These are phyloP conservation scores for Hypomontagnella submonticulosa DNA, from an alignment of 495 filamentous ascomycete genomes.

Conservation along the genomic window DNA sequence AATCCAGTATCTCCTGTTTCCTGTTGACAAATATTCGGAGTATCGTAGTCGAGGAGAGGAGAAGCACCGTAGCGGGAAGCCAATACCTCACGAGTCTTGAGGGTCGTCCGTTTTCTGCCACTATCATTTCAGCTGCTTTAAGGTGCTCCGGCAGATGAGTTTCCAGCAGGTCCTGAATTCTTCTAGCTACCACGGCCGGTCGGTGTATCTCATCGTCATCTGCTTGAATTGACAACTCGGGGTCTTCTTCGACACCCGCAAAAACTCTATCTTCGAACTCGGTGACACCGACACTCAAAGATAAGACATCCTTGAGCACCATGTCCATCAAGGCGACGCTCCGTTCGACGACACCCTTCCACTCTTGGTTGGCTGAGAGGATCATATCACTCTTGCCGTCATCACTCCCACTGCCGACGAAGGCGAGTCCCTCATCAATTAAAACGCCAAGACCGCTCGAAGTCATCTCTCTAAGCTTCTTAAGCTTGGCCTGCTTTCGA, in stretches of 20 bases:
- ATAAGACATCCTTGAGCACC: slow-evolving; percentile 70
- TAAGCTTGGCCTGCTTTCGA: slow-evolving; percentile 73
- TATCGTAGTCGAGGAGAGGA: slow-evolving; percentile 83
- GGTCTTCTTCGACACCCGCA: slow-evolving; percentile 69
- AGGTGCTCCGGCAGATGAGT: slow-evolving; percentile 68
- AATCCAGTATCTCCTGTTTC: slow-evolving; percentile 76
- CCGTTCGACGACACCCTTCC: slow-evolving; percentile 75
- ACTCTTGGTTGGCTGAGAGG: slow-evolving; percentile 64
- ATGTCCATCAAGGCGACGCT: slow-evolving; percentile 85
- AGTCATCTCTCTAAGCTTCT: slow-evolving; percentile 75
- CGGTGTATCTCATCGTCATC: slow-evolving; percentile 51
- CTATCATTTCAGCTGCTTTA: slow-evolving; percentile 57
- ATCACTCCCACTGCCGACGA: slow-evolving; percentile 53
- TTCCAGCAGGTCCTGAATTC: slow-evolving; percentile 74
- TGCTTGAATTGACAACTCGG: slow-evolving; percentile 59
- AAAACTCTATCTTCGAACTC: slow-evolving; percentile 84
- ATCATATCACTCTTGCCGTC: slow-evolving; percentile 52
- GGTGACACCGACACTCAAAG: slow-evolving; percentile 62
- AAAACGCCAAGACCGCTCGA: slow-evolving; percentile 89
- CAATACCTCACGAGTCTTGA: slow-evolving; percentile 84
- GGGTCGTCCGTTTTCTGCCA: slow-evolving; percentile 75
- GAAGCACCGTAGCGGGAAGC: slow-evolving; percentile 73
- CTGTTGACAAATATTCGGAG: slow-evolving; percentile 77
- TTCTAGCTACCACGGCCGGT: slow-evolving; percentile 70
- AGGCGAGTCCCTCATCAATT: slow-evolving; percentile 80